Percentiles rank a stretch among this genome's conserved stretches.
phyloP scores from a whole-genome alignment of 2,329 filamentous ascomycete genomes.

The Plectosphaerella plurivora region DNA sequence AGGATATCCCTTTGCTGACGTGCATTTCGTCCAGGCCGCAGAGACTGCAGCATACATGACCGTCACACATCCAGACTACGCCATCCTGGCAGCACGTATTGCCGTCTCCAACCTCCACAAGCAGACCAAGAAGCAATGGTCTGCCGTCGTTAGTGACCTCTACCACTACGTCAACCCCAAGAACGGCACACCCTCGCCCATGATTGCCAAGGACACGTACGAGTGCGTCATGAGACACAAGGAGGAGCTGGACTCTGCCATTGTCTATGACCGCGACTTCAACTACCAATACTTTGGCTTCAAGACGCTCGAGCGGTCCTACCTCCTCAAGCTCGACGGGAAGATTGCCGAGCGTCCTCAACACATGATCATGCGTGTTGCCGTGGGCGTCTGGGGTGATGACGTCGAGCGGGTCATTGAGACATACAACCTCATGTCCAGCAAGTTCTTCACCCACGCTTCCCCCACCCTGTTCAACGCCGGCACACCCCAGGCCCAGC shows the following conservation, averaged over 20 bases:
- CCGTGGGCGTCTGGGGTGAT: constrained; percentile 94
- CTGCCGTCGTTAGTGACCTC: constrained; percentile 86
- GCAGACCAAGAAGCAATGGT: constrained; percentile 99
- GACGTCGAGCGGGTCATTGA: constrained; percentile 92
- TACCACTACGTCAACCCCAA: constrained; percentile 96
- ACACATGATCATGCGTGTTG: constrained; percentile 99
- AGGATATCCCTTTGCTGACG: constrained; percentile 10
- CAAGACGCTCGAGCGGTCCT: constrained; percentile 97
- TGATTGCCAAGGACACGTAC: constrained; percentile 91
- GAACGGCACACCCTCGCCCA: constrained; percentile 77
- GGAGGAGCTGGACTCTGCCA: constrained; percentile 96
- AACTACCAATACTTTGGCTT: constrained; percentile 99
- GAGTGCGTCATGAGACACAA: constrained; percentile 93
- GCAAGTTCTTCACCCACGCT: constrained; percentile 97
- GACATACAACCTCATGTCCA: constrained; percentile 99
- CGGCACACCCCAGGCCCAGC: constrained; percentile 87
- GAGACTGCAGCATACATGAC: constrained; percentile 99
- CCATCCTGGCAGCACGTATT: constrained; percentile 95
- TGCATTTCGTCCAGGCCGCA: constrained; percentile 62
- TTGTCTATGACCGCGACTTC: constrained; percentile 98
- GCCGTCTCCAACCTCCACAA: constrained; percentile 99
- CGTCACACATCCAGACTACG: constrained; percentile 97
- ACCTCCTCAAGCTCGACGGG: constrained; percentile 89
- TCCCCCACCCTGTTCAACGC: constrained; percentile 98
- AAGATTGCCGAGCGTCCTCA: constrained; percentile 97